A percentile compares a stretch with the other conserved stretches of the same genome.
Conservation (phyloP, 768 basidiomycete species). For the Gloeostereum incarnatum region DNA sequence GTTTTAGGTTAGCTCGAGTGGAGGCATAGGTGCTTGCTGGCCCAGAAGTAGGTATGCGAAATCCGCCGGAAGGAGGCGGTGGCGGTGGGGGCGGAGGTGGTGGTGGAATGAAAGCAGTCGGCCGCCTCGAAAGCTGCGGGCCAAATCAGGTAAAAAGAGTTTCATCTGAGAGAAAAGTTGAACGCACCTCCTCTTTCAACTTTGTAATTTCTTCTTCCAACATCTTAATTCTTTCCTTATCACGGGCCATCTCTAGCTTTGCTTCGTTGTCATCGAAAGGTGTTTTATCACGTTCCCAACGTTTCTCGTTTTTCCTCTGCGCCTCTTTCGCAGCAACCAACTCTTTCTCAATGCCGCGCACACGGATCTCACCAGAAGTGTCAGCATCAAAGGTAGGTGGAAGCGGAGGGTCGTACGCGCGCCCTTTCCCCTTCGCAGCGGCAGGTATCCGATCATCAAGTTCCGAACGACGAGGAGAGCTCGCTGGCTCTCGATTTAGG, state of each 20-base stretch:
- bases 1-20: conserved; percentile 61
- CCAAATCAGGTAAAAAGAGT: conserved; percentile 5
- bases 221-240: conserved; percentile 53
- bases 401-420: conserved; percentile 17
- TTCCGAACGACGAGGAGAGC: neutral
- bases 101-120: conserved; percentile 20
- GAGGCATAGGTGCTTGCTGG: conserved; percentile 36
- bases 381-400: conserved; percentile 20
- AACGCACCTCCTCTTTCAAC: conserved; percentile 46
- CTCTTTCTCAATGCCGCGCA: conserved; percentile 57
- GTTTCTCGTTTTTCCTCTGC: conserved; percentile 32
- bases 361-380: conserved; percentile 33
- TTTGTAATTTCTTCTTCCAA: conserved; percentile 59
- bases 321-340: conserved; percentile 45
- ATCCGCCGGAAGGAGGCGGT: conserved; percentile 23
- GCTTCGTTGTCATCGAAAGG: conserved; percentile 17
- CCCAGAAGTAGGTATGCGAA: conserved; percentile 17
- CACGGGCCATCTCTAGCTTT: conserved; percentile 35
- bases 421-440: conserved; percentile 37
- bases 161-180: neutral
- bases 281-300: conserved; percentile 27
- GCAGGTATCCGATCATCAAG: conserved; percentile 2
- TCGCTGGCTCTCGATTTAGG: neutral
- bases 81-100: conserved; percentile 36
- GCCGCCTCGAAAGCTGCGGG: conserved; percentile 36